These are phyloP conservation scores for Exserohilum rostratum DNA, from an alignment of 2,329 filamentous ascomycete species.

Conservation along the genomic window DNA sequence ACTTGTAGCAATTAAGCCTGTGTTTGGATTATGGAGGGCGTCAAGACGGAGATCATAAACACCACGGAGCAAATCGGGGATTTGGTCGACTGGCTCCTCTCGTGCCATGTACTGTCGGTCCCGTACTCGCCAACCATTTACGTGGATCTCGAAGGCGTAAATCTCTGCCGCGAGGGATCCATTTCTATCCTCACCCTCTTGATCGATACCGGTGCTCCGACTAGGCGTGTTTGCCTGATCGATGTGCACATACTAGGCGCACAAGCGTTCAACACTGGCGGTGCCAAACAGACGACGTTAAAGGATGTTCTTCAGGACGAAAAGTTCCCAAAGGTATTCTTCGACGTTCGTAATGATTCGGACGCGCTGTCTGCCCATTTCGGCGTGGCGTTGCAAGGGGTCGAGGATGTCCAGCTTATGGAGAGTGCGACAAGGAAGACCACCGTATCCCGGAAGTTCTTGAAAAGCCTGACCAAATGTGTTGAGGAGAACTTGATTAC, in stretches of 20 bases:
- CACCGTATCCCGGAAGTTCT: background rate
- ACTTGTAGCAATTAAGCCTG: background rate
- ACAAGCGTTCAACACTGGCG: slow-evolving; percentile 31
- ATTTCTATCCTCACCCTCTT: slow-evolving; percentile 33
- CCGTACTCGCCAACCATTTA: slow-evolving; percentile 10
- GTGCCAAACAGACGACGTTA: background rate
- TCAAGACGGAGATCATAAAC: background rate
- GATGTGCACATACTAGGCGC: slow-evolving; percentile 18
- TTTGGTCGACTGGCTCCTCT: background rate
- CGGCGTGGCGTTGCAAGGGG: slow-evolving; percentile 1
- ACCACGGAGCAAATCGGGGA: background rate
- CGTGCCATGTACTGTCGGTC: background rate
- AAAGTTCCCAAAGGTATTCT: slow-evolving; percentile 36
- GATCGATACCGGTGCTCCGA: background rate
- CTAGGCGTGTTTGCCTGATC: background rate
- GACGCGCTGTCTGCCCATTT: slow-evolving; percentile 31
- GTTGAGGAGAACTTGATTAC: background rate
- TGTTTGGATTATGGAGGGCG: background rate
- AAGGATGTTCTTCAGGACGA: slow-evolving; percentile 26
- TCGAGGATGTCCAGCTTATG: slow-evolving; percentile 13
- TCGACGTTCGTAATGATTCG: slow-evolving; percentile 38
- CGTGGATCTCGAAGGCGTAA: slow-evolving; percentile 36
- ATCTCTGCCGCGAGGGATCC: slow-evolving; percentile 32
- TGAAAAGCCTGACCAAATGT: slow-evolving; percentile 3
- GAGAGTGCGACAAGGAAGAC: slow-evolving; percentile 6